A percentile compares a stretch with the other conserved stretches of the same genome.
Evolutionary conservation across 495 filamentous ascomycete species (phyloP).

Genomic region (Podospora comata): DNA sequence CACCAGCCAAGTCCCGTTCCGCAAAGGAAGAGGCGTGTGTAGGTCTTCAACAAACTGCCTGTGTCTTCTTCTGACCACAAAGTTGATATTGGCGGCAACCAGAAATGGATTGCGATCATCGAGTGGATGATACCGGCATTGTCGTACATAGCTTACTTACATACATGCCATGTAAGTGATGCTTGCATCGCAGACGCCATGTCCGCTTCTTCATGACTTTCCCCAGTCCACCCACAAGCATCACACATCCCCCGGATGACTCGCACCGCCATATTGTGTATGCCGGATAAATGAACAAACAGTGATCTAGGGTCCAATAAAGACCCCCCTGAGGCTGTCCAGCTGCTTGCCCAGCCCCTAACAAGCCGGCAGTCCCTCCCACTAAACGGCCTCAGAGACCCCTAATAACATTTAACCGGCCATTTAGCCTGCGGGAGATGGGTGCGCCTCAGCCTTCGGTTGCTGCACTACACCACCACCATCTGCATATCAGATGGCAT

Average conservation of each 20-base stretch:
- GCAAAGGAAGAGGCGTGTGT: not conserved
- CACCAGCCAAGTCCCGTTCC: not conserved
- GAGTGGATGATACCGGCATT: not conserved
- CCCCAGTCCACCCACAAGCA: not conserved
- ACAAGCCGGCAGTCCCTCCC: constrained; percentile 15
- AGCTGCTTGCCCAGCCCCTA: constrained; percentile 2
- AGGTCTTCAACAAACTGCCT: not conserved
- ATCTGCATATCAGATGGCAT: not conserved
- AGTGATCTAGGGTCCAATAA: not conserved
- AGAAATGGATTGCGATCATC: constrained; percentile 3
- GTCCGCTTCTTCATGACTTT: no score
- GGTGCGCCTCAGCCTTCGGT: constrained; percentile 15
- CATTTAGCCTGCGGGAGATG: constrained; percentile 25
- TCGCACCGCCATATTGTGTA: not conserved
- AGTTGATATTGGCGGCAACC: not conserved
- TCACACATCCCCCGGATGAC: not conserved
- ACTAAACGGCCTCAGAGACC: not conserved
- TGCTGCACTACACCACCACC: not conserved
- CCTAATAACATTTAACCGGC: constrained; percentile 22
- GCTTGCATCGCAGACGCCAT: not conserved
- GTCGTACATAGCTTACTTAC: not conserved
- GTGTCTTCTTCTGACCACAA: not conserved
- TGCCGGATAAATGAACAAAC: constrained; percentile 7
- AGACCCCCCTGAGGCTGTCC: not conserved
- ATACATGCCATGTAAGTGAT: not conserved